These are phyloP conservation scores for Leishmania martiniquensis DNA, from an alignment of 208 protist species.

Conservation along the genomic window DNA sequence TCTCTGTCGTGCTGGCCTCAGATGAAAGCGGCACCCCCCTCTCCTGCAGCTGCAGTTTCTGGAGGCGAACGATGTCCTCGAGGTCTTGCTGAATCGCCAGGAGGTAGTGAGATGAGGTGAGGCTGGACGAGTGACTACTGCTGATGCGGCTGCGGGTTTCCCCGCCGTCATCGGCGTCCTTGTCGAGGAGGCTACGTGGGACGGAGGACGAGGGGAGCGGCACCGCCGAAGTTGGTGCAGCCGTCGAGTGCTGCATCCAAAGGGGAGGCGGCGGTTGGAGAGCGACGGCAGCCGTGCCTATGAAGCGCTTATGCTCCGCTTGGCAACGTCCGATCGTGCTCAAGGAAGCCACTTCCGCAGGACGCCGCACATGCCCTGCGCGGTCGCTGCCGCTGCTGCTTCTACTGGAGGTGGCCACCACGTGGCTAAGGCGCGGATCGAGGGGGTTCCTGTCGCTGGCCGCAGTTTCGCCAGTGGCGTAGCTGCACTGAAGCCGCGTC, in stretches of 20 bases:
- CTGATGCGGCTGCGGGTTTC: not conserved
- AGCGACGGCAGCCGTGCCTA: not conserved
- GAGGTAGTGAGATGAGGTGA: conserved; percentile 30
- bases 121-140: not conserved
- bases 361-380: not conserved
- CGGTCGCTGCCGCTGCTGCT: not conserved
- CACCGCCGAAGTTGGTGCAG: not conserved
- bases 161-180: not conserved
- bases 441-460: not conserved
- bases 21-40: not conserved
- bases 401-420: not conserved
- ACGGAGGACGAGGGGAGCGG: not conserved
- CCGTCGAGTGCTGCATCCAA: not conserved
- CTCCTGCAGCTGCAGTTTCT: conserved; percentile 24
- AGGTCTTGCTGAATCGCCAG: conserved; percentile 33
- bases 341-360: not conserved
- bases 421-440: not conserved
- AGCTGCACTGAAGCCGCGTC: not conserved
- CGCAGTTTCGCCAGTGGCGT: not conserved
- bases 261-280: conserved; percentile 4
- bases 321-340: not conserved
- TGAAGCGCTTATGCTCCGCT: not conserved
- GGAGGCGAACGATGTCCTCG: conserved; percentile 24
- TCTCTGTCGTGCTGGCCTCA: not conserved
- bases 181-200: not conserved